phyloP scores from a whole-genome alignment of 371 early-diverging fungal genomes.

The Apophysomyces elegans region DNA sequence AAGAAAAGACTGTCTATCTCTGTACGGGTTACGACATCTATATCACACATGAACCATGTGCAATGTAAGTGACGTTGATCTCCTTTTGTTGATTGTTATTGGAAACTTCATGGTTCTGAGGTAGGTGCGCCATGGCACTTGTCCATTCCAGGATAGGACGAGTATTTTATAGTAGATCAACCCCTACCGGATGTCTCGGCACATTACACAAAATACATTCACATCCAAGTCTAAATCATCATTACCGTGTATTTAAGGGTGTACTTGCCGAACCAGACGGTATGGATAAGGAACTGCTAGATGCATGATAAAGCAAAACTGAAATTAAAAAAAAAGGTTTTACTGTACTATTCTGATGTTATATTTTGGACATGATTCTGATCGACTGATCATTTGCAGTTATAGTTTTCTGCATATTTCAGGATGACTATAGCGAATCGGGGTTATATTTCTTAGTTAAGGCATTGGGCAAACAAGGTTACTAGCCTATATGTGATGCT shows the following conservation, averaged over 20 bases:
- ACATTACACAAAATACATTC: conserved; percentile 72
- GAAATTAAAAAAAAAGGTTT: background rate
- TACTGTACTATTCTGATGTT: background rate
- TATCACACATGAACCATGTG: conserved; percentile 69
- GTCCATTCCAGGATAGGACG: conserved; percentile 79
- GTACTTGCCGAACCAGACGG: conserved; percentile 16
- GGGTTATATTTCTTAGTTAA: background rate
- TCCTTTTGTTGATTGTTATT: background rate
- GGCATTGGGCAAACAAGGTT: background rate
- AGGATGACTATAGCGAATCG: background rate
- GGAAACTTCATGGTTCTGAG: background rate
- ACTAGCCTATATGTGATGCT: background rate
- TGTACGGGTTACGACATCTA: conserved; percentile 69
- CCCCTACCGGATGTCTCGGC: conserved; percentile 69
- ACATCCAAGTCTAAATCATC: conserved; percentile 74
- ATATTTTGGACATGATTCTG: background rate
- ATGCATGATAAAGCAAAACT: background rate
- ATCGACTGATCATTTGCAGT: background rate
- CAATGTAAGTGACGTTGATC: conserved; percentile 51
- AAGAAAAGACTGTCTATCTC: conserved; percentile 45
- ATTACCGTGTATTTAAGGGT: conserved; percentile 51
- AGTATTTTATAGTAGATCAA: conserved; percentile 71
- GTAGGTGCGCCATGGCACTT: conserved; percentile 80
- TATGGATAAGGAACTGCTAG: background rate
- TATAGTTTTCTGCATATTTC: background rate